Evolutionary conservation across 768 basidiomycete genomes (phyloP).

Genomic region (Lentinula detonsa): DNA sequence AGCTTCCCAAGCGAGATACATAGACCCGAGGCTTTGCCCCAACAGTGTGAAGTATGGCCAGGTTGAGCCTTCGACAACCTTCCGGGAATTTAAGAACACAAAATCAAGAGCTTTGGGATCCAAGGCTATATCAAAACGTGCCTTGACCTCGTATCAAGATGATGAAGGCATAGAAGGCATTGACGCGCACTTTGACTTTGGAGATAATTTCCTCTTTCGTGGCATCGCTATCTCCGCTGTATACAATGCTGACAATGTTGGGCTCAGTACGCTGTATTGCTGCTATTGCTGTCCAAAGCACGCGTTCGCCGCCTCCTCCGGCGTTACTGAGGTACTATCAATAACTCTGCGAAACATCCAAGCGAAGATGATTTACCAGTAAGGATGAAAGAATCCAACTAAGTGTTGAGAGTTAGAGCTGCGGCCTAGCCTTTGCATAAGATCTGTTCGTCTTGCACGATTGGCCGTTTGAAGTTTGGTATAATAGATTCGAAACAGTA

Average conservation of each 20-base stretch:
- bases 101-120: conserved; percentile 66
- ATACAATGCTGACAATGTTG: conserved; percentile 70
- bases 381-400: conserved; percentile 78
- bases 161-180: neutral
- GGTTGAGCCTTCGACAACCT: conserved; percentile 70
- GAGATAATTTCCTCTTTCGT: conserved; percentile 74
- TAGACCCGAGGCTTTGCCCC: conserved; percentile 86
- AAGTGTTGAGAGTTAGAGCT: conserved; percentile 19
- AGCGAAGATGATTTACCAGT: neutral
- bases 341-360: conserved; percentile 8
- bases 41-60: conserved; percentile 92
- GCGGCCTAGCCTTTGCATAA: neutral
- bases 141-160: conserved; percentile 29
- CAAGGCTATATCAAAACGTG: conserved; percentile 75
- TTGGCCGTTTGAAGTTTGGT: neutral
- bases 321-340: conserved; percentile 69
- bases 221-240: conserved; percentile 81
- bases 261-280: conserved; percentile 65
- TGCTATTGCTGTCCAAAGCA: conserved; percentile 87
- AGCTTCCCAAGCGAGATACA: conserved; percentile 80
- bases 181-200: conserved; percentile 65
- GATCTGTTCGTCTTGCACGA: neutral
- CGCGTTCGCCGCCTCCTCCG: conserved; percentile 94
- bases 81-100: conserved; percentile 67
- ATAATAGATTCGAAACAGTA: neutral